Base-by-base conservation (phyloP, 2,329 filamentous ascomycete species). In the Blumeria hordei region DNA sequence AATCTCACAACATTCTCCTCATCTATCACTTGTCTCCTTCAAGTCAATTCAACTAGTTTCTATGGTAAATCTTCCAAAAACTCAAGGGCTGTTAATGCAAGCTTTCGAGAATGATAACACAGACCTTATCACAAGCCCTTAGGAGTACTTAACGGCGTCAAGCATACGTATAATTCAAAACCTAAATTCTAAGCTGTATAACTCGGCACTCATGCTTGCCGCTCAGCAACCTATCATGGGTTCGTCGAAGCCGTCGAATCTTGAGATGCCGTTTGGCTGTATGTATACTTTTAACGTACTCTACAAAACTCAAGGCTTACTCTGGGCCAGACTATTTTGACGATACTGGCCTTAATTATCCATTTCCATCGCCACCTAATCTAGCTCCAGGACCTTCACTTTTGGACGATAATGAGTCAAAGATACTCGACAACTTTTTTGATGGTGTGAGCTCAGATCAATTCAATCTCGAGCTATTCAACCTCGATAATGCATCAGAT, bases 231-330 rank as follows among this genome's bases (percentile, higher is more conserved):
- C 59, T 66, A 75, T 69, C 65, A 80, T 79, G 76, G 74, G 70
- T 73, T 74, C 75, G 68, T 72, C 70, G 68, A 74, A 73, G 68
- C 71, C 72, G 65, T 70, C 73, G 62, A 71, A 77, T 62, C 68
- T 72, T 56, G 71, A 74, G 59, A 69, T 76, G 64, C 76, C 77
- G 39, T 84, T 84, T 72, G 81, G 80, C 63, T 84, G 80, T 84
- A 73, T 62, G 80, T 74, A 50, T 54, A 44, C 54, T 34, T 51
- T 28, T 28, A 21, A 3, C 33, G n/a, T 21, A 36, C 16, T 21
- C 18, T 47, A 44, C 34, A 16, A n/a, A 28, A 44, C 18, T 43
- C 3, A 44, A 6, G 55, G 43, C 56, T 59, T 44, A 59, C 43
- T 50, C 16, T 16, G 12, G 28, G 53, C 6, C 55, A 76, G 73